Percentiles rank a stretch among this genome's conserved stretches.
Conservation (phyloP, 768 basidiomycete species). For the Pleurotus djamor region DNA sequence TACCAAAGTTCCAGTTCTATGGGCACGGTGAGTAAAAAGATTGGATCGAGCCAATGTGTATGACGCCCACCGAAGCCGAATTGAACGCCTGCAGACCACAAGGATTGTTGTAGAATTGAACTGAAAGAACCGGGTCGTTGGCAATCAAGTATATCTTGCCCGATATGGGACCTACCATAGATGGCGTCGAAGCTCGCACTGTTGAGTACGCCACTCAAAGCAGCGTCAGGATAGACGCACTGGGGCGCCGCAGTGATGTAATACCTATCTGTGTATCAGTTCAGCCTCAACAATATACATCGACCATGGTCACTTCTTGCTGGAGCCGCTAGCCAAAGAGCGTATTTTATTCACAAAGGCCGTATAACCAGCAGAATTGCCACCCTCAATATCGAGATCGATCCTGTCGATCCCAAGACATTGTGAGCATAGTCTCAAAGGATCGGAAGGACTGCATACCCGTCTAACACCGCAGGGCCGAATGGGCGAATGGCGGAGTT, state of each 20-base stretch:
- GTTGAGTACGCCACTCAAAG: conserved; percentile 58
- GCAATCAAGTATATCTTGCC: background rate
- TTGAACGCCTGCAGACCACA: conserved; percentile 49
- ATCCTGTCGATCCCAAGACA: conserved; percentile 30
- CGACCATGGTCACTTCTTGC: conserved; percentile 42
- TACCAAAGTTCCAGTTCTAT: conserved; percentile 62
- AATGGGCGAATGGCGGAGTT: conserved; percentile 62
- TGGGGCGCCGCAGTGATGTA: conserved; percentile 65
- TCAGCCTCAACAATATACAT: background rate
- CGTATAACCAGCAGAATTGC: conserved; percentile 43
- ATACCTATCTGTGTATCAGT: conserved; percentile 36
- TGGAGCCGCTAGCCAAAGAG: conserved; percentile 44
- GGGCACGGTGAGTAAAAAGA: conserved; percentile 16
- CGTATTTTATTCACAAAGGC: conserved; percentile 58
- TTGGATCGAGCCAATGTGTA: background rate
- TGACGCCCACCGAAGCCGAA: conserved; percentile 42
- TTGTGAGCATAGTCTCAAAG: background rate
- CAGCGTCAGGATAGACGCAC: conserved; percentile 70
- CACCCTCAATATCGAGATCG: conserved; percentile 79
- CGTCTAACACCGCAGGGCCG: conserved; percentile 69
- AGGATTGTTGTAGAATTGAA: conserved; percentile 58
- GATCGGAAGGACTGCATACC: conserved; percentile 33
- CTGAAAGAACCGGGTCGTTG: conserved; percentile 4
- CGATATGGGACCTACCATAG: conserved; percentile 39
- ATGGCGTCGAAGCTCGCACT: conserved; percentile 66